Percentiles rank a stretch among this genome's conserved stretches.
Evolutionary conservation across 2,329 filamentous ascomycete genomes (phyloP).

Genomic region (Aspergillus eucalypticola): DNA sequence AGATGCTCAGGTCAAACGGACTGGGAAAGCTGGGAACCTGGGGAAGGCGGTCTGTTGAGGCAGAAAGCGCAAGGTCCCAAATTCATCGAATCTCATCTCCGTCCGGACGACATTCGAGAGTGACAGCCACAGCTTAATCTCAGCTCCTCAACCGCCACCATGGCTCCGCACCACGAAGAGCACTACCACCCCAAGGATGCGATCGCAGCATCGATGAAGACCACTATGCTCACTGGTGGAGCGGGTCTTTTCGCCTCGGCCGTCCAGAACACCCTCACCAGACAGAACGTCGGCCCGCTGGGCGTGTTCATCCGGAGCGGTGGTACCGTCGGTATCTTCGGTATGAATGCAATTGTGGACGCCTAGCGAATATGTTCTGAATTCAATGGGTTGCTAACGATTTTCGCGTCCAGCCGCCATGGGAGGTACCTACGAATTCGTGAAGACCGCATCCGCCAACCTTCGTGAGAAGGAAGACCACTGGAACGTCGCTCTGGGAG

Average conservation of each 20-base stretch:
- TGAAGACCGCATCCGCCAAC: conserved; percentile 75
- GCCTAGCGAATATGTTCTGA: not conserved
- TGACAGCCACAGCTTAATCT: conserved; percentile 27
- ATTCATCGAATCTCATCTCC: conserved; percentile 26
- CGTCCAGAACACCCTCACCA: conserved; percentile 82
- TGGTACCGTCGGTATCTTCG: conserved; percentile 67
- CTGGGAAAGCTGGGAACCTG: conserved; percentile 13
- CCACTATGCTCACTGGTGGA: conserved; percentile 64
- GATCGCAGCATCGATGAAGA: conserved; percentile 65
- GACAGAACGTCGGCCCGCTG: conserved; percentile 76
- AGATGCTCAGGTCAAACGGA: conserved; percentile 10
- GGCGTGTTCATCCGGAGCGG: conserved; percentile 80
- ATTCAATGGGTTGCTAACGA: conserved; percentile 10
- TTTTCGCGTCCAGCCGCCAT: conserved; percentile 59
- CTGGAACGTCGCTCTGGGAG: conserved; percentile 72
- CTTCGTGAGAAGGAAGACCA: conserved; percentile 80
- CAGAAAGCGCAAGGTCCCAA: conserved; percentile 31
- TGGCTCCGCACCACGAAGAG: conserved; percentile 52
- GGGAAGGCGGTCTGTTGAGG: conserved; percentile 26
- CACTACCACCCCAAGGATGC: conserved; percentile 75
- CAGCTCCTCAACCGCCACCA: conserved; percentile 38
- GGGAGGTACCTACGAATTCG: conserved; percentile 76
- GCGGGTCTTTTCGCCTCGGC: conserved; percentile 72
- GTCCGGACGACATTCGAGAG: conserved; percentile 25
- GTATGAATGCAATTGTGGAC: conserved; percentile 47